Percentiles rank a stretch among this genome's conserved stretches.
Evolutionary conservation across 257 asterid species (phyloP).

Genomic region (Eustoma russellianum): DNA sequence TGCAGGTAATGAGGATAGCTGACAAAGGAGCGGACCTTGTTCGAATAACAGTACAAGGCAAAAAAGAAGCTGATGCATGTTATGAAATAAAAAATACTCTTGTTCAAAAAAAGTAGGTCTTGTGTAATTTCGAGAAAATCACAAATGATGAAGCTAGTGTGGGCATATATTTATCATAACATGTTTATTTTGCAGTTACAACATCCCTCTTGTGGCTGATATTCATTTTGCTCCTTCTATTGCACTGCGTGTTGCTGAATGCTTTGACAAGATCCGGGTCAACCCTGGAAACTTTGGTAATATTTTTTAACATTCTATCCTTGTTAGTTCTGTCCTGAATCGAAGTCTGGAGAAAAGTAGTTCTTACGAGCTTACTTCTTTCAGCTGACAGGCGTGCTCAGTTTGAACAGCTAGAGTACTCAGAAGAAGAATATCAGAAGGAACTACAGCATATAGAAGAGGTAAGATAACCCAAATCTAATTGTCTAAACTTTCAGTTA

Average conservation of each 20-base stretch:
- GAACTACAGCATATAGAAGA: conserved; percentile 96
- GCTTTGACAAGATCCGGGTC: conserved; percentile 96
- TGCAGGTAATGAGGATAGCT: conserved; percentile 94
- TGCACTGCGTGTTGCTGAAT: conserved; percentile 91
- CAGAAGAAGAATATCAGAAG: conserved; percentile 93
- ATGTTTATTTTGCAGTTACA: conserved; percentile 42
- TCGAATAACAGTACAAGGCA: conserved; percentile 96
- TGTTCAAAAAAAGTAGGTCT: conserved; percentile 84
- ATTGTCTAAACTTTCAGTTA: background rate
- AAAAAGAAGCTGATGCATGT: conserved; percentile 96
- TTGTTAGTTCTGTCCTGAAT: background rate
- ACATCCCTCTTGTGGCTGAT: conserved; percentile 95
- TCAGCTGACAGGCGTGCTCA: conserved; percentile 99
- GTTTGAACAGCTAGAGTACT: conserved; percentile 84
- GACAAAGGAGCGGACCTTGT: conserved; percentile 96
- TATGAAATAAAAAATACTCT: conserved; percentile 81
- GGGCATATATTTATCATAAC: conserved; percentile 14
- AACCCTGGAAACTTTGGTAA: conserved; percentile 98
- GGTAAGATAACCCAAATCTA: conserved; percentile 29
- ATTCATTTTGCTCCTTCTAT: conserved; percentile 97
- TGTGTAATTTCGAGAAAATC: background rate
- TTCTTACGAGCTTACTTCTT: conserved; percentile 18
- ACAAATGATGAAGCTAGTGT: background rate
- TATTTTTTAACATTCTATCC: background rate
- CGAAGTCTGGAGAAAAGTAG: background rate